A percentile compares a stretch with the other conserved stretches of the same genome.
Evolutionary conservation across 805 yeast genomes (phyloP).

Genomic region (Metschnikowia amazonensis): DNA sequence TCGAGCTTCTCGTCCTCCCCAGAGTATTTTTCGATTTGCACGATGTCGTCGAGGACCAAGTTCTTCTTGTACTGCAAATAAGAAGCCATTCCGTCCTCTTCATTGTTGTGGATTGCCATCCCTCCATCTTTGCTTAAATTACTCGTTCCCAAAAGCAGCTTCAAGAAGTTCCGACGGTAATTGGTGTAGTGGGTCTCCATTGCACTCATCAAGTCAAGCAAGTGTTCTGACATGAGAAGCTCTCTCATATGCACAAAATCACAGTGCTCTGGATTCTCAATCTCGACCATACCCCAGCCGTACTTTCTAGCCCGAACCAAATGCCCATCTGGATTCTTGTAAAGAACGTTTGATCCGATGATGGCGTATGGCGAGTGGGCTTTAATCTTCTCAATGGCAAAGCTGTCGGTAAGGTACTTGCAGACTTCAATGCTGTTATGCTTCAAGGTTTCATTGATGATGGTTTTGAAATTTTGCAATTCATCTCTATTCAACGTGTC

Average conservation of each 20-base stretch:
- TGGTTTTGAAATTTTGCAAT: constrained; percentile 48
- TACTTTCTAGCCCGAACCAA: constrained; percentile 57
- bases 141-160: constrained; percentile 36
- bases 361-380: constrained; percentile 63
- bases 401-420: constrained; percentile 26
- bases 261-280: constrained; percentile 72
- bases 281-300: constrained; percentile 84
- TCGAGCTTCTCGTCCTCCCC: constrained; percentile 27
- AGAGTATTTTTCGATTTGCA: constrained; percentile 13
- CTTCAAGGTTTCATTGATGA: constrained; percentile 47
- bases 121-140: constrained; percentile 7
- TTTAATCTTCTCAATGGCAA: constrained; percentile 29
- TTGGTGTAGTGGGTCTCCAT: constrained; percentile 76
- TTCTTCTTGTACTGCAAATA: constrained; percentile 16
- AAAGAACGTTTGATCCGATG: constrained; percentile 56
- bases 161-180: constrained; percentile 58
- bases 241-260: constrained; percentile 67
- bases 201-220: constrained; percentile 73
- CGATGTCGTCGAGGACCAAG: constrained; percentile 15
- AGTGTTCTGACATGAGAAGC: constrained; percentile 61
- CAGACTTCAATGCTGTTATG: constrained; percentile 50
- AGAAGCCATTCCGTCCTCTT: constrained; percentile 20
- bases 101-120: constrained; percentile 2
- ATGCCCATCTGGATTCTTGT: constrained; percentile 28
- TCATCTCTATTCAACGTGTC: constrained; percentile 67